Evolutionary conservation across 192 early-diverging fungal genomes (phyloP).

Genomic region (Backusella parvicylindrica): DNA sequence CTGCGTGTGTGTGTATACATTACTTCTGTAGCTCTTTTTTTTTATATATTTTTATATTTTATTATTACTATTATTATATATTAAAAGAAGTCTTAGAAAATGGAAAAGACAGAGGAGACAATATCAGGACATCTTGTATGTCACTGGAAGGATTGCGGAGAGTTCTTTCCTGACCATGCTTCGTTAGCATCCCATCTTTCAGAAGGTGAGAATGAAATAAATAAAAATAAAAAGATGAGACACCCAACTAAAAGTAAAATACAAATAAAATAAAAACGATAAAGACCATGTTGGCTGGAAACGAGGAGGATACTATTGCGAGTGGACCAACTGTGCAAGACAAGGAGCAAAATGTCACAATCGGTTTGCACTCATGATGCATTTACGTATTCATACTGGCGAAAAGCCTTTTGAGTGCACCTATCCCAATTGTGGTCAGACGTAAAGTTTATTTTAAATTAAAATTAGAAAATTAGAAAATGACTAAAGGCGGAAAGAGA

Average conservation of each 20-base stretch:
- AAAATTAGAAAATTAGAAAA: background rate
- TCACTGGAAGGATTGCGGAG: constrained; percentile 43
- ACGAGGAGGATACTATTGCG: constrained; percentile 49
- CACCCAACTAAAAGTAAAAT: background rate
- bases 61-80: no score
- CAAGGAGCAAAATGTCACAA: constrained; percentile 47
- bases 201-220: constrained; percentile 28
- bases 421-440: constrained; percentile 20
- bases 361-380: constrained; percentile 56
- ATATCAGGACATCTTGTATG: constrained; percentile 19
- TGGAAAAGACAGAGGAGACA: background rate
- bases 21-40: no score
- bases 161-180: constrained; percentile 28
- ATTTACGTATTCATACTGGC: constrained; percentile 56
- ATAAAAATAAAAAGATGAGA: background rate
- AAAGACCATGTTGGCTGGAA: constrained; percentile 58
- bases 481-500: background rate
- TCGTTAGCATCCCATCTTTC: constrained; percentile 41
- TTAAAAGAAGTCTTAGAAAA: background rate
- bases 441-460: constrained; percentile 14
- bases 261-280: background rate
- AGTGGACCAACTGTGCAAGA: constrained; percentile 53
- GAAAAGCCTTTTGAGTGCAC: constrained; percentile 57
- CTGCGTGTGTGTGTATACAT: background rate
- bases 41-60: no score